phyloP scores from a whole-genome alignment of 495 filamentous ascomycete species.

The Penicillium silybi region DNA sequence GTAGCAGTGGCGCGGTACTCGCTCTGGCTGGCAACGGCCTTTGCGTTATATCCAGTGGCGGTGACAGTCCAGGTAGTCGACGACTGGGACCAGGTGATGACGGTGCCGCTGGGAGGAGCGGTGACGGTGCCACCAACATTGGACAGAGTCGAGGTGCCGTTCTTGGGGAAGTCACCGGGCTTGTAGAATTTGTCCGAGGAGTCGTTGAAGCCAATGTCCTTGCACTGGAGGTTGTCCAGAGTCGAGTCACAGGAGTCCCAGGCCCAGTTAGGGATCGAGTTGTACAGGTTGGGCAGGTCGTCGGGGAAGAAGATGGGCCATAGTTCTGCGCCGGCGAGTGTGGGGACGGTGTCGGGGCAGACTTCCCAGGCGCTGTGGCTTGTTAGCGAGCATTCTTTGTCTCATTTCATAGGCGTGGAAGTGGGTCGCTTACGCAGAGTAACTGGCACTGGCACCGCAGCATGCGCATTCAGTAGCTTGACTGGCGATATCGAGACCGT shows the following conservation, averaged over 20 bases:
- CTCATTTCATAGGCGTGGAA: background rate
- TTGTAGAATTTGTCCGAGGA: conserved; percentile 22
- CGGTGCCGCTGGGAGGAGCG: conserved; percentile 21
- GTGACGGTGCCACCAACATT: conserved; percentile 23
- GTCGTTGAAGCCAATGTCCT: conserved; percentile 18
- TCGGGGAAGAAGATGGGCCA: conserved; percentile 25
- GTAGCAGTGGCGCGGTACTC: conserved; percentile 21
- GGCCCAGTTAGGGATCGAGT: conserved; percentile 19
- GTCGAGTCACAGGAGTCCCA: conserved; percentile 24
- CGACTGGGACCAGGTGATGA: conserved; percentile 26
- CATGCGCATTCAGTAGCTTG: conserved; percentile 23
- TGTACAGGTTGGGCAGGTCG: conserved; percentile 21
- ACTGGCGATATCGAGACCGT: conserved; percentile 15
- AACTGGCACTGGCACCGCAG: conserved; percentile 27
- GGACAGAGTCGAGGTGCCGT: conserved; percentile 18
- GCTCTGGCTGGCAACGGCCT: conserved; percentile 21
- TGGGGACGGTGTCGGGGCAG: conserved; percentile 24
- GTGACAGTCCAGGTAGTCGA: conserved; percentile 22
- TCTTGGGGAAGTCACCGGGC: conserved; percentile 19
- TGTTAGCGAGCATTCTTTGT: background rate
- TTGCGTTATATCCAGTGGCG: conserved; percentile 21
- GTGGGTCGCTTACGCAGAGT: conserved; percentile 19
- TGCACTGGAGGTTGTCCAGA: conserved; percentile 6
- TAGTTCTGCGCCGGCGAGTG: conserved; percentile 25
- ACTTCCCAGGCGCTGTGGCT: conserved; percentile 21